phyloP scores from a whole-genome alignment of 805 yeast genomes.

The Helenozyma baotianmanensis region DNA sequence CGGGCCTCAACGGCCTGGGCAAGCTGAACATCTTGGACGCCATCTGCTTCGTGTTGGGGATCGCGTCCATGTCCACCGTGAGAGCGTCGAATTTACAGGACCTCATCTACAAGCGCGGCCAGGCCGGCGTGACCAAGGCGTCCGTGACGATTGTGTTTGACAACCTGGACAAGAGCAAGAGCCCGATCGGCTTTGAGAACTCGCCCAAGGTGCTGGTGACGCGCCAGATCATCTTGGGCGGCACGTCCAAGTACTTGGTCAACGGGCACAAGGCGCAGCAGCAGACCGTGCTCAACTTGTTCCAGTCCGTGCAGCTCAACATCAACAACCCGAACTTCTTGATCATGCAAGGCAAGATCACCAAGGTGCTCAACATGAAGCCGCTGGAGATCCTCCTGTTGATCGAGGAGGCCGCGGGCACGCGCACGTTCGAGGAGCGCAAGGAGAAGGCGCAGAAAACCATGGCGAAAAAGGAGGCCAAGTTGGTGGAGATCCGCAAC shows the following conservation, averaged over 20 bases:
- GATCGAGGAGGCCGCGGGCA: slow-evolving; percentile 98
- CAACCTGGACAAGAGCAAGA: slow-evolving; percentile 65
- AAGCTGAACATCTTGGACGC: slow-evolving; percentile 96
- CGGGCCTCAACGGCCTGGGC: slow-evolving; percentile 97
- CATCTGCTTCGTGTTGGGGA: slow-evolving; percentile 96
- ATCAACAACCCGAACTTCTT: slow-evolving; percentile 95
- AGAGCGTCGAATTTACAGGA: slow-evolving; percentile 92
- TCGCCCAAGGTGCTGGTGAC: slow-evolving; percentile 81
- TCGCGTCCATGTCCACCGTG: slow-evolving; percentile 89
- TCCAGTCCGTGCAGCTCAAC: slow-evolving; percentile 92
- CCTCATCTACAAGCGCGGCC: slow-evolving; percentile 93
- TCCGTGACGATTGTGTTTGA: slow-evolving; percentile 95
- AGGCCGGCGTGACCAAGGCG: slow-evolving; percentile 96
- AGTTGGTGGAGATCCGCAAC: slow-evolving; percentile 69
- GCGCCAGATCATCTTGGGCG: slow-evolving; percentile 86
- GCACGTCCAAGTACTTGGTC: slow-evolving; percentile 84
- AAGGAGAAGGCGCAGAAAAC: slow-evolving; percentile 88
- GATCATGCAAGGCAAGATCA: slow-evolving; percentile 98
- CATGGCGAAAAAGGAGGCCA: slow-evolving; percentile 85
- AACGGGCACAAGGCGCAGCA: slow-evolving; percentile 97
- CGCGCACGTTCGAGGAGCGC: slow-evolving; percentile 90
- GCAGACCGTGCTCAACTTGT: slow-evolving; percentile 80
- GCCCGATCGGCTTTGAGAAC: slow-evolving; percentile 86
- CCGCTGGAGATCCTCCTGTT: slow-evolving; percentile 84
- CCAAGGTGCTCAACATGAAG: slow-evolving; percentile 94